Evolutionary conservation across 2,329 filamentous ascomycete species (phyloP), one percentile per base, ranked within the genome.

Genomic region (Aspergillus japonicus): DNA sequence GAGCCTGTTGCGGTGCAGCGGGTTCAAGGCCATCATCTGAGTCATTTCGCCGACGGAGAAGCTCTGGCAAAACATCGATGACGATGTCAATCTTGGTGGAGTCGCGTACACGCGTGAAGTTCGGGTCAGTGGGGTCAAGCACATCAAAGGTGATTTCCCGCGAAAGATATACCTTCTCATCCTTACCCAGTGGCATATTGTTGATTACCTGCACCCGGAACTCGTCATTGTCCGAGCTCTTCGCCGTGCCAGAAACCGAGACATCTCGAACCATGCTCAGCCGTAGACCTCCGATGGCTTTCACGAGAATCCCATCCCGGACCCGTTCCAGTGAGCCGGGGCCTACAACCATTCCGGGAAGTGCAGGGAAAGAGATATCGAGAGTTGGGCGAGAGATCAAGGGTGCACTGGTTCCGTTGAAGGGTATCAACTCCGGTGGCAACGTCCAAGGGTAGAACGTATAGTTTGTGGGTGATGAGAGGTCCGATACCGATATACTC

Each of bases 401-500:
- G 12, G 85, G 86, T 4, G 88, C 83, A 66, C 91, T 96, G n/a
- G 83, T 89, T 0, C 90, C 94, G 68, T 96, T 87, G 10, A 79
- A 76, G 0, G 93, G 92, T 2, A 97, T 83, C 66, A 96, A 81
- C 26, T 85, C 82, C 1, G 82, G 80, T 0, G 95, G 94, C 0
- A 99, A 79, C 0, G 95, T 98, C 94, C 94, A 98, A 0, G 95
- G 95, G 70, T 92, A 98, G 68, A 91, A 88, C 0, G 89, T 94
- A 73, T 93, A 88, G 68, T 96, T 96, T 0, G 87, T 87, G 6
- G 85, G 85, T 14, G 87, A 88, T 61, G 71, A 78, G 57, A 82
- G 76, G 70, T 83, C 85, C 7, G 81, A 80, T 29, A 83, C 66
- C 7, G 81, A 82, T 14, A 86, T 81, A 60, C 82, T 84, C 4